Conservation (phyloP, 2,329 filamentous ascomycete species). For the Sphaceloma murrayae region DNA sequence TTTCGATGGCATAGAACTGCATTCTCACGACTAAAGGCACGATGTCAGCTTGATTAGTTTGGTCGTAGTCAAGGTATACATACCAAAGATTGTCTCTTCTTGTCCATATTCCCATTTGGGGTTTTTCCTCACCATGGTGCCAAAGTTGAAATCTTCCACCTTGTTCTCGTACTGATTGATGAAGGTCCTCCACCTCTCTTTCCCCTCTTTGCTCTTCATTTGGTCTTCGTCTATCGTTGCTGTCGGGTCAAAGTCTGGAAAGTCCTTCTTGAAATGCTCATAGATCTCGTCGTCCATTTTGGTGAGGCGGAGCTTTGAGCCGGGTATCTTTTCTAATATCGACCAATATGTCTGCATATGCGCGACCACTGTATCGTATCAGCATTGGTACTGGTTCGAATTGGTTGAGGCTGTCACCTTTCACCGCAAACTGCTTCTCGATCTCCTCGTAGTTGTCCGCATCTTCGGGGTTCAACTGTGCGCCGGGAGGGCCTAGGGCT, state of each 20-base stretch:
- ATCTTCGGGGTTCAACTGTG: conserved; percentile 41
- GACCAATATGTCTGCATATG: conserved; percentile 97
- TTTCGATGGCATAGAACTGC: conserved; percentile 76
- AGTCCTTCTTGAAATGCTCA: conserved; percentile 75
- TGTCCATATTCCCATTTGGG: conserved; percentile 77
- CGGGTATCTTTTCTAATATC: conserved; percentile 82
- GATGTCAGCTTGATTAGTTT: conserved; percentile 8
- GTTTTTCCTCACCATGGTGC: conserved; percentile 76
- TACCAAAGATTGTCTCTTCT: conserved; percentile 86
- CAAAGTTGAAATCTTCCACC: conserved; percentile 97
- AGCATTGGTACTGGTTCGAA: too few species aligned
- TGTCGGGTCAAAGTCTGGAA: conserved; percentile 84
- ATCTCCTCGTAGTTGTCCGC: conserved; percentile 61
- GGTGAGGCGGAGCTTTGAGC: conserved; percentile 81
- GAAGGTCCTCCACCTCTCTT: conserved; percentile 90
- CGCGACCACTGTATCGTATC: conserved; percentile 56
- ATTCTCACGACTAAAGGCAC: conserved; percentile 52
- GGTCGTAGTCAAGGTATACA: conserved; percentile 22
- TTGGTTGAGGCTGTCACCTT: too few species aligned
- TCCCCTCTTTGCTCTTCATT: conserved; percentile 96
- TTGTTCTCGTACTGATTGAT: conserved; percentile 89
- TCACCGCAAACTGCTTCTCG: conserved; percentile 98
- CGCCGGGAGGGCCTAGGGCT: conserved; percentile 10
- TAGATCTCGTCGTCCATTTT: conserved; percentile 93
- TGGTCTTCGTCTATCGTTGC: conserved; percentile 76